Conservation (phyloP, 768 basidiomycete genomes). For the Amanita fuliginea region DNA sequence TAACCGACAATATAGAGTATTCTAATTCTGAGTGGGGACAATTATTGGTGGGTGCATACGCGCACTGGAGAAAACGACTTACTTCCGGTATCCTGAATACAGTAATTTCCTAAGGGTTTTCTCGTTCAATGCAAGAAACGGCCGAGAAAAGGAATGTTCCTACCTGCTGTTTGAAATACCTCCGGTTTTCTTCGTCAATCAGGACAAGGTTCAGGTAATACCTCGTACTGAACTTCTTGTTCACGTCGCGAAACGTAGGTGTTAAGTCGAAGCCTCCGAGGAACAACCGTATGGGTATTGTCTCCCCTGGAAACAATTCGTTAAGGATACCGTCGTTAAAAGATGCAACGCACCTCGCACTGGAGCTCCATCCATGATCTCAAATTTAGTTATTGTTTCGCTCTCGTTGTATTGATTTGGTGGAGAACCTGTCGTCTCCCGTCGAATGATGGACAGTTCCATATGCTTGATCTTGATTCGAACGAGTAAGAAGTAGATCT, state of each 20-base stretch:
- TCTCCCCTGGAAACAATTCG: slow-evolving; percentile 59
- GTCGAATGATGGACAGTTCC: slow-evolving; percentile 95
- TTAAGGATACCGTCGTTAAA: background rate
- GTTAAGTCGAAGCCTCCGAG: slow-evolving; percentile 97
- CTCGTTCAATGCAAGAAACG: background rate
- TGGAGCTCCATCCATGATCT: slow-evolving; percentile 98
- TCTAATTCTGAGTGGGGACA: background rate
- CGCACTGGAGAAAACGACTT: slow-evolving; percentile 11
- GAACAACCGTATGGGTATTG: slow-evolving; percentile 95
- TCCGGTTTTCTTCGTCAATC: slow-evolving; percentile 95
- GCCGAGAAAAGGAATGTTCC: slow-evolving; percentile 4
- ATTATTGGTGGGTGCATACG: background rate
- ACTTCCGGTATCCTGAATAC: slow-evolving; percentile 87
- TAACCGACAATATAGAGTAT: background rate
- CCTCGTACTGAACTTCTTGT: slow-evolving; percentile 96
- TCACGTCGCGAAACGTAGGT: slow-evolving; percentile 97
- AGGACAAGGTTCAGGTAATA: slow-evolving; percentile 97
- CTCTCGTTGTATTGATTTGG: slow-evolving; percentile 99
- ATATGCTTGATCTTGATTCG: slow-evolving; percentile 99
- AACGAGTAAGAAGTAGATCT: slow-evolving; percentile 97
- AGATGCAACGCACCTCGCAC: slow-evolving; percentile 58
- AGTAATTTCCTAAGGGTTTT: slow-evolving; percentile 45
- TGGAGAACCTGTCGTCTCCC: slow-evolving; percentile 93
- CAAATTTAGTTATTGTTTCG: slow-evolving; percentile 98
- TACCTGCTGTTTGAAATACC: slow-evolving; percentile 97